Base-by-base conservation (phyloP, 768 basidiomycete species). In the Chalciporus piperatus region DNA sequence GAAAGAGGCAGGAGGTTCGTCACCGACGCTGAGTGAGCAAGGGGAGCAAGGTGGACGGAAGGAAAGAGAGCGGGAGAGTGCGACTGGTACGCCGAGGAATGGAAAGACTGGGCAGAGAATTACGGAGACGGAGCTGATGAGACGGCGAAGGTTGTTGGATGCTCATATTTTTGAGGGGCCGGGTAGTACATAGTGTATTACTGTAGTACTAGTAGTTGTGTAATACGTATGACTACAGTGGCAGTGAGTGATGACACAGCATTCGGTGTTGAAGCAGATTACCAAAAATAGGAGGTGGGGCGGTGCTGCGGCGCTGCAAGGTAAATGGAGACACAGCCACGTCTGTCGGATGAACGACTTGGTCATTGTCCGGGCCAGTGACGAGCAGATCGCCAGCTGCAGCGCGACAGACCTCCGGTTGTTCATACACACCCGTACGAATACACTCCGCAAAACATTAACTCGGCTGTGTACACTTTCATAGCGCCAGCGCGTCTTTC, bases 81-180 rank as follows among this genome's bases (percentile, higher is more conserved):
- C 20, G 41, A 54, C n/a, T 14, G 54, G 65, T 2, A 71, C 64
- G 1, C 68, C 67, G 2, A 59, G 58, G 1, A 69, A 57, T 67
- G 81, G 59, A 58, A 76, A 69, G 70, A 73, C 77, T 13, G 85
- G 87, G 16, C 82, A 85, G 56, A 83, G 82, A 38, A 90, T 89
- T 50, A 78, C 80, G n/a, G 89, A 92, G 68, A 78, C 74, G 17
- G 89, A 90, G 68, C 67, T 92, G 65, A 85, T 94, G 77, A 72
- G 84, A 60, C 77, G 92, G 59, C 79, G 88, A 47, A 80, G 92
- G 60, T 65, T 94, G 65, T 73, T 94, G 47, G 87, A 89, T 58
- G 77, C 84, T 46, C 85, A 88, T 63, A 83, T 87, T 45, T 84
- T 73, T 77, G 68, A 67, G 16, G 58, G 58, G 39, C 56, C 46